phyloP scores from a whole-genome alignment of 2,329 filamentous ascomycete species.

The Pyricularia grisea region DNA sequence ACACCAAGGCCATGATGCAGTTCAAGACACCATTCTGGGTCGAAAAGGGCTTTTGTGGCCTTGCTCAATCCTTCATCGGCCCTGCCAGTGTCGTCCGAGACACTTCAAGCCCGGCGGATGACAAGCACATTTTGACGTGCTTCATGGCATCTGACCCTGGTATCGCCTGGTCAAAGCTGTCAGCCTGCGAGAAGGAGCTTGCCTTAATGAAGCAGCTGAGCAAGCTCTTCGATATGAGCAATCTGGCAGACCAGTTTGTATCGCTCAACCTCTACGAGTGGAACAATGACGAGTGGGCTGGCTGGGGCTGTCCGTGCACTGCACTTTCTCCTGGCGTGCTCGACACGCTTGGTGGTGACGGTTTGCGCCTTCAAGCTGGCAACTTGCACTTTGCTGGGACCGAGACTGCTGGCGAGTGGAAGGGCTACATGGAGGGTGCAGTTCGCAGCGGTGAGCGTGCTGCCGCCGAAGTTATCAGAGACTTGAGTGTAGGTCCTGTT shows the following conservation, averaged over 20 bases:
- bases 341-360: slow-evolving; percentile 4
- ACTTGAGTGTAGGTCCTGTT: slow-evolving; percentile 10
- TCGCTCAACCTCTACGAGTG: slow-evolving; percentile 4
- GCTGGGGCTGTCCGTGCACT: slow-evolving; percentile 8
- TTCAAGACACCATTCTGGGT: slow-evolving; percentile 30
- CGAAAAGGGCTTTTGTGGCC: slow-evolving; percentile 30
- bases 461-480: slow-evolving; percentile 29
- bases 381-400: slow-evolving; percentile 39
- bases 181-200: slow-evolving; percentile 11
- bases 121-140: slow-evolving; percentile 25
- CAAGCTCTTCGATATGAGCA: slow-evolving; percentile 12
- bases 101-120: slow-evolving; percentile 9
- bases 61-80: slow-evolving; percentile 10
- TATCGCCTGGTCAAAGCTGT: slow-evolving; percentile 18
- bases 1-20: slow-evolving; percentile 38
- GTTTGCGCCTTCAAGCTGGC: slow-evolving; percentile 23
- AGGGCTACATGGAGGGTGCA: slow-evolving; percentile 51
- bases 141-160: slow-evolving; percentile 29
- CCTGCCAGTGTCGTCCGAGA: neutral
- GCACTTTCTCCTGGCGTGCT: slow-evolving; percentile 6
- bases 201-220: slow-evolving; percentile 18
- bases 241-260: neutral
- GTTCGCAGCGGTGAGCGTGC: slow-evolving; percentile 37
- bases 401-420: slow-evolving; percentile 42
- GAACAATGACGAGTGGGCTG: slow-evolving; percentile 7